These are phyloP conservation scores for Larix kaempferi DNA, from an alignment of 75 land plant genomes.

Conservation along the genomic window DNA sequence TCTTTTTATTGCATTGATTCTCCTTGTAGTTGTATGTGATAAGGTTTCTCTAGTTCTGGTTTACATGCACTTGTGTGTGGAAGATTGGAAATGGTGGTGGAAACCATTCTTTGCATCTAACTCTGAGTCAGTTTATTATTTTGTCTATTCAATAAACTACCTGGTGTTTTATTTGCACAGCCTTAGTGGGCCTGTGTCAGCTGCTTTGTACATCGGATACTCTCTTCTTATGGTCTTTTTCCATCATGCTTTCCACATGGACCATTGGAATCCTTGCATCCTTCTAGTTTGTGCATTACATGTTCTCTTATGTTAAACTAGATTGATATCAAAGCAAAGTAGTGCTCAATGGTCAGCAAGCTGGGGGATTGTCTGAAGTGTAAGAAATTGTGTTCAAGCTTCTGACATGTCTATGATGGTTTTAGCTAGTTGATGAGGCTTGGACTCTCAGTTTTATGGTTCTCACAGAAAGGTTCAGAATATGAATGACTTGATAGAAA, in stretches of 20 bases:
- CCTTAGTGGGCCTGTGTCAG: slow-evolving; percentile 48
- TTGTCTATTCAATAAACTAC: slow-evolving; percentile 50
- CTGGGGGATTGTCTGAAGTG: not conserved
- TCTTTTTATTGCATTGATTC: slow-evolving; percentile 41
- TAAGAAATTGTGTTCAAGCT: not conserved
- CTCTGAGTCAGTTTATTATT: slow-evolving; percentile 31
- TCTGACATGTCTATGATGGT: not conserved
- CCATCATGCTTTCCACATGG: slow-evolving; percentile 49
- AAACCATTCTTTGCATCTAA: too few relatives aligned
- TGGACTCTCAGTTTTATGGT: not conserved
- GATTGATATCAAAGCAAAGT: slow-evolving; percentile 15
- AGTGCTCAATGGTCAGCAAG: not conserved
- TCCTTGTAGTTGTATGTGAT: slow-evolving; percentile 47
- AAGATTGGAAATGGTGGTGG: slow-evolving; percentile 37
- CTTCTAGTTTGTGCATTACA: slow-evolving; percentile 51
- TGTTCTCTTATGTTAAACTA: slow-evolving; percentile 56
- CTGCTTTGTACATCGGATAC: slow-evolving; percentile 43
- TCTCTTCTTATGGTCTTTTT: slow-evolving; percentile 51
- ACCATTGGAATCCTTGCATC: slow-evolving; percentile 47
- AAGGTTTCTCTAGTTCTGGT: slow-evolving; percentile 41
- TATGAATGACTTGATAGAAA: slow-evolving; percentile 7
- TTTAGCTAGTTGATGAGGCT: not conserved
- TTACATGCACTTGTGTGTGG: slow-evolving; percentile 40
- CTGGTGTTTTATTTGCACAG: slow-evolving; percentile 50
- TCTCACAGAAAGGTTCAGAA: not conserved